A percentile compares a stretch with the other conserved stretches of the same genome.
phyloP scores from a whole-genome alignment of 345 rosid genomes.

The Kernera saxatilis region DNA sequence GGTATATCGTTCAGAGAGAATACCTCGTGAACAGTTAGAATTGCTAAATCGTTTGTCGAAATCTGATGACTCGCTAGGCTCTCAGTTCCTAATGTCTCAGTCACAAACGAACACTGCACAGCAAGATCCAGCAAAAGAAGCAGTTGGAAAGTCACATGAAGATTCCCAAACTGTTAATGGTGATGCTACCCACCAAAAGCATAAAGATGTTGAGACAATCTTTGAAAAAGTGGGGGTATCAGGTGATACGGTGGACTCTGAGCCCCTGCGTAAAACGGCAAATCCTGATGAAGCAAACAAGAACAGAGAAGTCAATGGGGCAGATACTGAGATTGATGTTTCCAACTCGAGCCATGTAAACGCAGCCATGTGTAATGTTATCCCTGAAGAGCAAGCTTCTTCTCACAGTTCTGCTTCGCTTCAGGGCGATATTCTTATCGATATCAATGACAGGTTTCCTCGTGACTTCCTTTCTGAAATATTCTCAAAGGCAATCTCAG shows the following conservation, averaged over 20 bases:
- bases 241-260: conserved; percentile 35
- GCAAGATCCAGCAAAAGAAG: conserved; percentile 38
- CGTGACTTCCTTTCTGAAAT: conserved; percentile 76
- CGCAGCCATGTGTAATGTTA: conserved; percentile 27
- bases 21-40: conserved; percentile 65
- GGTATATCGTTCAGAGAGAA: conserved; percentile 64
- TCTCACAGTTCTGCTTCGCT: conserved; percentile 30
- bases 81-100: conserved; percentile 56
- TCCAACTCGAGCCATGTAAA: conserved; percentile 26
- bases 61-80: conserved; percentile 65
- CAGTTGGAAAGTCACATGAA: conserved; percentile 36
- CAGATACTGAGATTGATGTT: conserved; percentile 33
- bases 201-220: conserved; percentile 35
- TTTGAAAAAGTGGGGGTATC: conserved; percentile 39
- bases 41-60: conserved; percentile 63
- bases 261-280: conserved; percentile 32
- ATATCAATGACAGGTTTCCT: conserved; percentile 81
- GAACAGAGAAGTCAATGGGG: conserved; percentile 30
- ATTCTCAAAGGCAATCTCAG: conserved; percentile 53
- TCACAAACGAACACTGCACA: conserved; percentile 41
- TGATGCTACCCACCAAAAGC: conserved; percentile 39
- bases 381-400: conserved; percentile 32
- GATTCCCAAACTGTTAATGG: conserved; percentile 35
- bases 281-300: conserved; percentile 28
- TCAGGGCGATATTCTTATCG: conserved; percentile 63